Conservation (phyloP, 2,329 filamentous ascomycete genomes). For the Monosporascus ibericus region DNA sequence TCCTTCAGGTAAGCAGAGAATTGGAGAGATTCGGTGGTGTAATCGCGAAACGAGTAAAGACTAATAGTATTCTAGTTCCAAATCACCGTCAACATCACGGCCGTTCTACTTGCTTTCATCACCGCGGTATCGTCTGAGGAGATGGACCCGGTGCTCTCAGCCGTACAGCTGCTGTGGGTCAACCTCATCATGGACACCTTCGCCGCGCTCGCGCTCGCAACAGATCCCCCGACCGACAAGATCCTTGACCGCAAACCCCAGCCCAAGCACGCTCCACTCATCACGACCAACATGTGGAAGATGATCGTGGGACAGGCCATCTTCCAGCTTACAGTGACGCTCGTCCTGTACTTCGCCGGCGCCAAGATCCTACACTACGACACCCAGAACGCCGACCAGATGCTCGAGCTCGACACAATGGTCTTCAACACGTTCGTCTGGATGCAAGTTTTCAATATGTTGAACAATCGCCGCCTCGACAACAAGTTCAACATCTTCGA, state of each 20-base stretch:
- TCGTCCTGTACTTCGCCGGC: constrained; percentile 57
- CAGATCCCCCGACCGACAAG: constrained; percentile 52
- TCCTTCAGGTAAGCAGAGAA: constrained; percentile 44
- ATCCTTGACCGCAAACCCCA: constrained; percentile 50
- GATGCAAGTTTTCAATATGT: constrained; percentile 68
- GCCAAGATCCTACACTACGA: constrained; percentile 47
- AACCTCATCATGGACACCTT: constrained; percentile 68
- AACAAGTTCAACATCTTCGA: constrained; percentile 58
- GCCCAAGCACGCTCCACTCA: constrained; percentile 63
- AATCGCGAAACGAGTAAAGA: background rate
- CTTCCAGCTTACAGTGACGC: constrained; percentile 53
- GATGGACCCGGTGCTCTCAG: constrained; percentile 55
- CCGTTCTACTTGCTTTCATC: constrained; percentile 58
- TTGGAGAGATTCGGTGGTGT: background rate
- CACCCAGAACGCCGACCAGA: constrained; percentile 30
- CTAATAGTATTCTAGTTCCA: constrained; percentile 39
- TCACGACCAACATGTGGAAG: constrained; percentile 65
- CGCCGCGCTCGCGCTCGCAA: constrained; percentile 58
- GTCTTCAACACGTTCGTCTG: constrained; percentile 68
- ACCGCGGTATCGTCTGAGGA: constrained; percentile 52
- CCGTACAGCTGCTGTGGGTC: constrained; percentile 63
- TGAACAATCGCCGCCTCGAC: constrained; percentile 59
- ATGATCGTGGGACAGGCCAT: constrained; percentile 59
- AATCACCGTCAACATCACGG: constrained; percentile 66
- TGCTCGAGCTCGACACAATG: constrained; percentile 47